Evolutionary conservation across 176 grass and related monocot genomes (phyloP), one percentile per base, ranked within the genome.

Genomic region (Triticum monococcum): DNA sequence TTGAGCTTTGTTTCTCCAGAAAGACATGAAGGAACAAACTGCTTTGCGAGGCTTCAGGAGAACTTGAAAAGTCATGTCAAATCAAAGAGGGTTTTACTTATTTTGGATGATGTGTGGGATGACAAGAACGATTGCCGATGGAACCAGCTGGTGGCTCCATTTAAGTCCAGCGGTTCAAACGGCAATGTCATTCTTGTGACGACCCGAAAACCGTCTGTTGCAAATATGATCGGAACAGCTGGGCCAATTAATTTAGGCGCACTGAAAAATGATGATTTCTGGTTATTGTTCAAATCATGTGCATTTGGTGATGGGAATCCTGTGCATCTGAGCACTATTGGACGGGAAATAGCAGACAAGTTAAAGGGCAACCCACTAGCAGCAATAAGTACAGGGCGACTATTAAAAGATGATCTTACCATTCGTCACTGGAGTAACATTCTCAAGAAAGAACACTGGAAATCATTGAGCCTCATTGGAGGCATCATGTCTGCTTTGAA

Each of bases 21-120:
- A 38, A 38, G 8, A 31, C 31, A 68, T 7, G 25, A 5, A 78
- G 22, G 12, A 36, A 68, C 36, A 68, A 20, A 16, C 16, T 35
- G 65, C 65, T 68, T 68, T 35, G 65, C 7, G 1, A 69, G 37
- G 67, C 67, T 37, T 69, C 67, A 69, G 32, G 67, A 69, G 67
- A 36, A 37, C 32, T 69, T 69, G 32, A 36, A 69, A 31, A 11
- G 7, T 20, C 16, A 41, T 13, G 0, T 1, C 5, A 11, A 71
- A 0, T 71, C 33, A 8, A 71, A 71, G 18, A 71, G 9, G 18
- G 0, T 38, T 38, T 38, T 71, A 12, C 3, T 71, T n/a, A 12
- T 71, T 71, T 79, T 91, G 1, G 90, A 91, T 81, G 82, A 88
- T 72, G 64, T 91, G 0, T 91, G 90, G 86, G 25, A 72, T 1